These are phyloP conservation scores for Mycena haematopus DNA, from an alignment of 768 basidiomycete genomes.

Conservation along the genomic window DNA sequence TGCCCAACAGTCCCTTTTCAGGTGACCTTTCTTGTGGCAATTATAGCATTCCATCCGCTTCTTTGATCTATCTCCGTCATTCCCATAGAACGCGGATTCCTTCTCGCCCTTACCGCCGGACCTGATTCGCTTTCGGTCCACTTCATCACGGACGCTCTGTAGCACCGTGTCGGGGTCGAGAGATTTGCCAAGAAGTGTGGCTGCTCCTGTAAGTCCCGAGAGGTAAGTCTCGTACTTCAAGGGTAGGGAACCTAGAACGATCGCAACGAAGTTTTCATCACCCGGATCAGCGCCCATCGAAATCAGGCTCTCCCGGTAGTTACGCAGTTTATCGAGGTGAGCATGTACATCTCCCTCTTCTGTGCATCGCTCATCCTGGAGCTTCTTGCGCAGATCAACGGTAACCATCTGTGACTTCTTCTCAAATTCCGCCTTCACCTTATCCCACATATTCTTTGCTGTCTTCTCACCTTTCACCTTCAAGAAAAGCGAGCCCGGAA, in stretches of 20 bases:
- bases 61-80: not conserved
- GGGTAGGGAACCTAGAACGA: not conserved
- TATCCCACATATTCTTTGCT: constrained; percentile 36
- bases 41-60: not conserved
- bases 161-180: not conserved
- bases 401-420: constrained; percentile 10
- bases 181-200: not conserved
- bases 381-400: constrained; percentile 36
- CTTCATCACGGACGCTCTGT: not conserved
- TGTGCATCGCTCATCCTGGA: constrained; percentile 27
- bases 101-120: not conserved
- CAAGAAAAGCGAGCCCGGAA: constrained; percentile 42
- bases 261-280: not conserved
- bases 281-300: not conserved
- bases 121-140: not conserved
- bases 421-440: constrained; percentile 35
- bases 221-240: not conserved
- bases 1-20: not conserved
- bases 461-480: constrained; percentile 32
- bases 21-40: constrained; percentile 2
- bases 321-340: constrained; percentile 12
- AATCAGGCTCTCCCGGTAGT: constrained; percentile 25
- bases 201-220: not conserved
- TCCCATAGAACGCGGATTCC: not conserved
- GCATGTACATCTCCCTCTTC: not conserved